Evolutionary conservation across 768 basidiomycete species (phyloP).

Genomic region (Kwoniella sp.): DNA sequence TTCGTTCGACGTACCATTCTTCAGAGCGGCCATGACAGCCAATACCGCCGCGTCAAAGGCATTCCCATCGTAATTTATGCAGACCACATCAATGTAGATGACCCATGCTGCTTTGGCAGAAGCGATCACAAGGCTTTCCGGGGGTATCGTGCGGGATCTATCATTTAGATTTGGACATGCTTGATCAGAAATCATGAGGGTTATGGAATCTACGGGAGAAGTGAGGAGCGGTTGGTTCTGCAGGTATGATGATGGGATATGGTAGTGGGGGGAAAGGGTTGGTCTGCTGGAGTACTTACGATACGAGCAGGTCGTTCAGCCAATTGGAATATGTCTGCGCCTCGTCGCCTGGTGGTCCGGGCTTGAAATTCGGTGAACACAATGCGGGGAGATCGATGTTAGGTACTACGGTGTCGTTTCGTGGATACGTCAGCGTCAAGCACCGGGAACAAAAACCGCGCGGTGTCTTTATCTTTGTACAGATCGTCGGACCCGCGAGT

Average conservation of each 20-base stretch:
- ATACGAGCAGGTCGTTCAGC: constrained; percentile 73
- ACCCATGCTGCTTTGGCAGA: constrained; percentile 83
- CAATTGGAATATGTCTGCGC: constrained; percentile 87
- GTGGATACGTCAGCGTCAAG: no score
- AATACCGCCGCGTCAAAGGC: constrained; percentile 86
- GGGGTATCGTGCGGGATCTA: constrained; percentile 12
- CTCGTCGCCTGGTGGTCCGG: constrained; percentile 92
- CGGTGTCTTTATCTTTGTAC: no score
- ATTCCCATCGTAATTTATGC: constrained; percentile 97
- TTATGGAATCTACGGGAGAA: not conserved
- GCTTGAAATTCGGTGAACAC: constrained; percentile 90
- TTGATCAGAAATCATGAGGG: not conserved
- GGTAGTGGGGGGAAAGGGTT: no score
- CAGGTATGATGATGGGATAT: not conserved
- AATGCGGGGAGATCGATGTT: constrained; percentile 92
- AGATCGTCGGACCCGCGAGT: no score
- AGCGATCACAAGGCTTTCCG: constrained; percentile 73
- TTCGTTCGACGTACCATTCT: constrained; percentile 67
- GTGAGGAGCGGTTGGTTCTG: no score
- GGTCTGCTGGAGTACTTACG: constrained; percentile 67
- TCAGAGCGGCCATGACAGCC: constrained; percentile 82
- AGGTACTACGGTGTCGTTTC: constrained; percentile 79
- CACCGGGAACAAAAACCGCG: not conserved
- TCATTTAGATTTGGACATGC: not conserved
- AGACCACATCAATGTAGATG: constrained; percentile 90